Evolutionary conservation across 2,329 filamentous ascomycete species (phyloP).

Genomic region (Paraconiothyrium brasiliense): DNA sequence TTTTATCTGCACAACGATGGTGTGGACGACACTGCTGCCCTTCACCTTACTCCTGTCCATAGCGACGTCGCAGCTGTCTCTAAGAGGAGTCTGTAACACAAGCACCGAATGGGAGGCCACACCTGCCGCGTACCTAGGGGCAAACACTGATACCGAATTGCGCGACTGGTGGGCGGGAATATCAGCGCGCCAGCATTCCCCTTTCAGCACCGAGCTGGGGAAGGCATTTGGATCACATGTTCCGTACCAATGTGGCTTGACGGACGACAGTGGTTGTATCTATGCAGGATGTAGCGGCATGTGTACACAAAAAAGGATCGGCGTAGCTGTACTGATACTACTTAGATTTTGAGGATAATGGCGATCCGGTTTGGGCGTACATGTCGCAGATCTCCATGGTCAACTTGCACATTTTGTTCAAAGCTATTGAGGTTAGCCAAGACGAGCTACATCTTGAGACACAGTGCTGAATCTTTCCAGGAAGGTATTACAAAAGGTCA

Average conservation of each 20-base stretch:
- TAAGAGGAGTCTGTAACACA: slow-evolving; percentile 5
- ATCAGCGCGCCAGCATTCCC: background rate
- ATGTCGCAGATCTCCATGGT: slow-evolving; percentile 12
- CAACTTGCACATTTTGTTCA: slow-evolving; percentile 13
- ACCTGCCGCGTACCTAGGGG: background rate
- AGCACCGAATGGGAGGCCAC: slow-evolving; percentile 6
- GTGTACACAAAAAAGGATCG: background rate
- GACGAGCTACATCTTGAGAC: background rate
- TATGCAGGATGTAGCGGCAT: slow-evolving; percentile 14
- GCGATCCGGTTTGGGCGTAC: slow-evolving; percentile 10
- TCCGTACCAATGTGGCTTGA: slow-evolving; percentile 10
- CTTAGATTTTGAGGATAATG: slow-evolving; percentile 10
- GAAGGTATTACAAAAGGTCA: slow-evolving; percentile 13
- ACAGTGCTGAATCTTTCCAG: background rate
- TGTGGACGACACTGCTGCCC: background rate
- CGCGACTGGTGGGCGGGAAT: slow-evolving; percentile 10
- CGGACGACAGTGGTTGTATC: slow-evolving; percentile 9
- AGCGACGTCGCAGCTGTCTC: background rate
- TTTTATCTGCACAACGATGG: background rate
- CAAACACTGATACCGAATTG: slow-evolving; percentile 3
- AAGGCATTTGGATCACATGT: slow-evolving; percentile 14
- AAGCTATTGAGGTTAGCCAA: slow-evolving; percentile 7
- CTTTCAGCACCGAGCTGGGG: slow-evolving; percentile 5
- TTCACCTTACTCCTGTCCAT: slow-evolving; percentile 1
- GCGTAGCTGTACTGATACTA: background rate